Conservation (phyloP, 495 filamentous ascomycete genomes). For the Penicillium dipodomyicola region DNA sequence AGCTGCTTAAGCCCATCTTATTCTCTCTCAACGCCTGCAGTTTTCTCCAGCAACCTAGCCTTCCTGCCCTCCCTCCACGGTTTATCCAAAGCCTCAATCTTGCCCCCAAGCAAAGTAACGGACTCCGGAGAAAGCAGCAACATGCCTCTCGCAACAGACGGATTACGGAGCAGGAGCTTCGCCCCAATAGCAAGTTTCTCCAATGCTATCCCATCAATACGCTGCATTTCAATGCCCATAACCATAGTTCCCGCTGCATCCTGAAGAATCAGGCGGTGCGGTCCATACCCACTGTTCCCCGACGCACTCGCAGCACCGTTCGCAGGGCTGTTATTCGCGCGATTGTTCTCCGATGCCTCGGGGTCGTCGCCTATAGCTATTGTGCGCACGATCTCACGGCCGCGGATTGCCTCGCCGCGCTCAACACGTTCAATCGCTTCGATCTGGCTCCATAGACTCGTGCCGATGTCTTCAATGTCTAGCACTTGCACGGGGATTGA, state of each 20-base stretch:
- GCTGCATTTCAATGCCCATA: constrained; percentile 70
- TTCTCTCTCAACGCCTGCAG: constrained; percentile 33
- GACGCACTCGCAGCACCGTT: constrained; percentile 17
- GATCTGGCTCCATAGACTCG: constrained; percentile 77
- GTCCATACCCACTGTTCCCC: constrained; percentile 45
- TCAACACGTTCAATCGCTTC: constrained; percentile 81
- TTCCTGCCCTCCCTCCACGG: constrained; percentile 74
- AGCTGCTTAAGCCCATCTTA: constrained; percentile 6
- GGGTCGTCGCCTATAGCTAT: constrained; percentile 52
- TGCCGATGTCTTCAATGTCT: constrained; percentile 77
- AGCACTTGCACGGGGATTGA: constrained; percentile 77
- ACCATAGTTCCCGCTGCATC: constrained; percentile 69
- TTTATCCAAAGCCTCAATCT: constrained; percentile 77
- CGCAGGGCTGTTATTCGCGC: constrained; percentile 12
- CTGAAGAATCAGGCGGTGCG: constrained; percentile 79
- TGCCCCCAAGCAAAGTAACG: constrained; percentile 73
- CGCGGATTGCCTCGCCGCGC: constrained; percentile 77
- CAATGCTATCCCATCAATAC: constrained; percentile 61
- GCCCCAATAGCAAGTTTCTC: constrained; percentile 70
- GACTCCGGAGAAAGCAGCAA: constrained; percentile 67
- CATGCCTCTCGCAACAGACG: constrained; percentile 70
- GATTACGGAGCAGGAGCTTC: constrained; percentile 71
- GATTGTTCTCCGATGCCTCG: constrained; percentile 30
- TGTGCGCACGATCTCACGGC: constrained; percentile 77
- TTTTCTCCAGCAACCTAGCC: constrained; percentile 59